Evolutionary conservation across 108 stramenopile genomes (phyloP), one percentile per base, ranked within the genome.

Genomic region (Cyclotella kingstonii): DNA sequence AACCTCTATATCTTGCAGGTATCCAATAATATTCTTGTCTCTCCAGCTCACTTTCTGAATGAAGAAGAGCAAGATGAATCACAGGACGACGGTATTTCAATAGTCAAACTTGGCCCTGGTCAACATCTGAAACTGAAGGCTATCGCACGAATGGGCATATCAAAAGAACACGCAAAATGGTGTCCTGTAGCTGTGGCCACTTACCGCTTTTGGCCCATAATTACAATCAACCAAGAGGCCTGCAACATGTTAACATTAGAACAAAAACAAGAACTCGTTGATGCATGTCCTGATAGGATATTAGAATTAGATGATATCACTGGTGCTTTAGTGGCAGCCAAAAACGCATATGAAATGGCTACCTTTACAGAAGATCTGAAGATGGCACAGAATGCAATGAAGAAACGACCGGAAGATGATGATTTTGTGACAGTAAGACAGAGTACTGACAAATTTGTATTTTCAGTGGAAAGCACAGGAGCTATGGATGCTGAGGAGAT

Each of bases 131-230:
- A 97, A 76, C 64, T 97, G 18, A 93, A 93, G 46, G 95, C 94
- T 6, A 78, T 94, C 41, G 98, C 96, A 6, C 81, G 95, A 26
- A 92, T 96, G 82, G 97, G 98, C 14, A 97, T 95, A 29, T 78
- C 78, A 52, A 98, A 97, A 68, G 97, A 98, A 78, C 98, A 99
- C 62, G 93, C 97, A 54, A 99, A 99, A 78, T 99, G 97, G 97
- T 90, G 82, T 45, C 96, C 98, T 3, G 97, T 98, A 11, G 91
- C 90, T 2, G 93, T 95, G 17, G 96, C 95, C 5, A 95, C 96
- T 5, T 96, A 94, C 54, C 83, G 94, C 25, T 95, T 93, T 59
- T 94, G 91, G 80, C 97, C 97, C 22, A 77, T 86, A 46, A 90
- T 98, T 39, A 80, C 77, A 17, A 81, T 98, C 60, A 95, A 96